These are phyloP conservation scores for Macrolepiota fuliginosa DNA, from an alignment of 768 basidiomycete species.

Conservation along the genomic window DNA sequence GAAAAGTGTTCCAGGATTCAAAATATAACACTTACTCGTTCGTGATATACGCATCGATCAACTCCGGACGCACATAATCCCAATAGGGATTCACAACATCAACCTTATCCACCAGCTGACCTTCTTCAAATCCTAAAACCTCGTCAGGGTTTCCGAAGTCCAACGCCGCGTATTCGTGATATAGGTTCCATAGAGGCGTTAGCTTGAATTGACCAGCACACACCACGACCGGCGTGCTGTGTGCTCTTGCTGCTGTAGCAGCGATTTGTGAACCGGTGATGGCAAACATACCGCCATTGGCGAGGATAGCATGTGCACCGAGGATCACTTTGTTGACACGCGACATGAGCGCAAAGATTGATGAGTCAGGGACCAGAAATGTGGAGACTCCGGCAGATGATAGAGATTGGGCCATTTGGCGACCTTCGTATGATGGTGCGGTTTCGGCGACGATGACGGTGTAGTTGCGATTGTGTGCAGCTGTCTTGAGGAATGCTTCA, in stretches of 20 bases:
- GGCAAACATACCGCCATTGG: conserved; percentile 95
- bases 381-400: conserved; percentile 85
- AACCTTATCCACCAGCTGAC: conserved; percentile 77
- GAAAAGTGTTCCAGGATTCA: neutral
- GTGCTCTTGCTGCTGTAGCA: conserved; percentile 83
- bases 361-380: conserved; percentile 96
- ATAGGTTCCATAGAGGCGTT: conserved; percentile 87
- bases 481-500: conserved; percentile 89
- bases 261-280: conserved; percentile 82
- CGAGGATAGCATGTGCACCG: conserved; percentile 92
- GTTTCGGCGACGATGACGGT: conserved; percentile 97
- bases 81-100: conserved; percentile 96
- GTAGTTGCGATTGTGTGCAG: conserved; percentile 86
- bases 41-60: conserved; percentile 92
- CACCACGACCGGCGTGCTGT: conserved; percentile 90
- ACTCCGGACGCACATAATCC: conserved; percentile 91
- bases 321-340: conserved; percentile 96
- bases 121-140: conserved; percentile 74
- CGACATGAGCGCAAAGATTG: conserved; percentile 94
- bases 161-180: conserved; percentile 81
- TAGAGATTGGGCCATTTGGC: conserved; percentile 78
- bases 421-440: conserved; percentile 87
- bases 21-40: conserved; percentile 74
- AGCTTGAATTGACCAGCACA: conserved; percentile 97
- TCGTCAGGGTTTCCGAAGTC: conserved; percentile 71